Conservation (phyloP, 78 protist genomes). For the Dictyostelium capitatum region DNA sequence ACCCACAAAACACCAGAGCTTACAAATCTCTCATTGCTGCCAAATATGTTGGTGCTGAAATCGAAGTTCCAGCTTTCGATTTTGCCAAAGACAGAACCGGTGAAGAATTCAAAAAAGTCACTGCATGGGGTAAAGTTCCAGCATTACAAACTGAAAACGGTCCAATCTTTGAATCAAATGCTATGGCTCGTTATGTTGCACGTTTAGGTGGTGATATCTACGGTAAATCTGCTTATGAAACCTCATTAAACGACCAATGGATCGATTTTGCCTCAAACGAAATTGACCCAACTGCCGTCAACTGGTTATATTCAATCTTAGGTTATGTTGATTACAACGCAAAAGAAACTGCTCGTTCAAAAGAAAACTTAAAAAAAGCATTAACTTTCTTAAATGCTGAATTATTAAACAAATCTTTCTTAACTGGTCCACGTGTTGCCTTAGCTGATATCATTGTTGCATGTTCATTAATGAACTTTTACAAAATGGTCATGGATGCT, state of each 20-base stretch:
- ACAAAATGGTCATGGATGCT: constrained; percentile 82
- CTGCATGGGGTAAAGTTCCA: constrained; percentile 92
- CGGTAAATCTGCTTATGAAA: constrained; percentile 83
- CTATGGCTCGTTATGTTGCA: constrained; percentile 80
- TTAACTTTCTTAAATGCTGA: constrained; percentile 64
- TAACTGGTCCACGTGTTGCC: constrained; percentile 88
- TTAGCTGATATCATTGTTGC: constrained; percentile 90
- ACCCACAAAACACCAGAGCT: constrained; percentile 82
- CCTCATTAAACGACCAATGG: constrained; percentile 86
- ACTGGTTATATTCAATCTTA: constrained; percentile 81
- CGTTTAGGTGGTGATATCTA: constrained; percentile 67
- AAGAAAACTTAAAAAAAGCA: constrained; percentile 61
- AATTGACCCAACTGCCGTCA: constrained; percentile 42
- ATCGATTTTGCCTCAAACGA: constrained; percentile 86
- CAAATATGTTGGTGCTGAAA: constrained; percentile 78
- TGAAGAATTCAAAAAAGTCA: constrained; percentile 35
- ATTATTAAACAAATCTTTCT: constrained; percentile 79
- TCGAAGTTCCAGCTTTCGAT: constrained; percentile 83
- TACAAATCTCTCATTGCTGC: constrained; percentile 87
- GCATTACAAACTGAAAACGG: constrained; percentile 88
- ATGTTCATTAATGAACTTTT: constrained; percentile 70
- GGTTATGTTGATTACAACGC: constrained; percentile 53
- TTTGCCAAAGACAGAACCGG: constrained; percentile 64
- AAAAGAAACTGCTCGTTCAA: constrained; percentile 60
- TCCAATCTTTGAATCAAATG: constrained; percentile 85